Evolutionary conservation across 176 grass and related monocot species (phyloP).

Genomic region (Aegilops tauschii): DNA sequence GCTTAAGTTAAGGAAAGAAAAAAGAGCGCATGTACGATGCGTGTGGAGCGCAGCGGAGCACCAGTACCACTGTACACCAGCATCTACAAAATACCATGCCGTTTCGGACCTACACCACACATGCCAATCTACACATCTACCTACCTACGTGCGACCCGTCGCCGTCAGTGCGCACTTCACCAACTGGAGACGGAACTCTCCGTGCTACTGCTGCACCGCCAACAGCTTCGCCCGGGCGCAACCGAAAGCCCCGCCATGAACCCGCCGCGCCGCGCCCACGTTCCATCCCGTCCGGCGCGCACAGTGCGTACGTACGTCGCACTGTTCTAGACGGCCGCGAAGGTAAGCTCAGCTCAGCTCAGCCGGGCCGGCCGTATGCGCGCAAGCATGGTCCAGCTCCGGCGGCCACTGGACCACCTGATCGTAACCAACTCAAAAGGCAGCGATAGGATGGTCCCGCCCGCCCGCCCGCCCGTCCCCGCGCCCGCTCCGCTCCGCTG

Average conservation of each 20-base stretch:
- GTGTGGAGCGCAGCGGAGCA: too few relatives aligned
- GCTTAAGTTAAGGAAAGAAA: too few relatives aligned
- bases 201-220: not conserved
- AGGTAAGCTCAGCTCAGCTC: not conserved
- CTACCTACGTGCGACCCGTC: not conserved
- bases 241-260: not conserved
- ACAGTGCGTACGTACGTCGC: not conserved
- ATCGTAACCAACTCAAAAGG: slow-evolving; percentile 52
- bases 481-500: not conserved
- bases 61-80: too few relatives aligned
- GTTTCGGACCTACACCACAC: not conserved
- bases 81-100: not conserved
- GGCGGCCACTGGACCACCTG: slow-evolving; percentile 40
- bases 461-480: slow-evolving; percentile 31
- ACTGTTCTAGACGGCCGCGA: slow-evolving; percentile 16
- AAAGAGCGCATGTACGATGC: too few relatives aligned
- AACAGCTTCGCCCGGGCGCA: not conserved
- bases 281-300: not conserved
- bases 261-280: not conserved
- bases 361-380: not conserved
- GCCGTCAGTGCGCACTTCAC: not conserved
- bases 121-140: not conserved
- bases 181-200: not conserved
- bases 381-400: slow-evolving; percentile 13
- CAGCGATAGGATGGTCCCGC: slow-evolving; percentile 31